Conservation (phyloP, 2,329 filamentous ascomycete species). For the Diplodia sapinea region DNA sequence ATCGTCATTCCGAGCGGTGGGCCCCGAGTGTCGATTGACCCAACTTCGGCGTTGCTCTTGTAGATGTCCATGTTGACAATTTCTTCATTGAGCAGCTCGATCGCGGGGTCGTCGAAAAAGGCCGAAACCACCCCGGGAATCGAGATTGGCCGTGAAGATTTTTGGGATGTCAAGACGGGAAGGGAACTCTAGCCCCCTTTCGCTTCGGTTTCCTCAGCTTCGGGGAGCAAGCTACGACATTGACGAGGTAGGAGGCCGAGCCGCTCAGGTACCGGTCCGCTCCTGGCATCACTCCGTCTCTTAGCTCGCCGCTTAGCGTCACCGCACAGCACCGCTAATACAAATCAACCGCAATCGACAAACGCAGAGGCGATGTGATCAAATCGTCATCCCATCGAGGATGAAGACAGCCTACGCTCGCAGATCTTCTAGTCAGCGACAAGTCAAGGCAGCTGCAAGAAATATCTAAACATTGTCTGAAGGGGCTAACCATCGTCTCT, state of each 20-base stretch:
- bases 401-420: background rate
- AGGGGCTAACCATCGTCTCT: background rate
- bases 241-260: background rate
- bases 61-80: background rate
- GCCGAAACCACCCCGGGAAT: background rate
- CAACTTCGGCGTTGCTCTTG: background rate
- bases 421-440: background rate
- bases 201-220: background rate
- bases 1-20: background rate
- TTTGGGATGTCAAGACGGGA: background rate
- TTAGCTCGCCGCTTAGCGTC: slow-evolving; percentile 7
- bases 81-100: slow-evolving; percentile 1
- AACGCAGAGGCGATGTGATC: background rate
- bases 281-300: slow-evolving; percentile 1
- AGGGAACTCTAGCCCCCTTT: background rate
- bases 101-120: background rate
- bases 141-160: background rate
- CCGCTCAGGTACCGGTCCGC: slow-evolving; percentile 3
- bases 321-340: background rate
- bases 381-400: background rate
- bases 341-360: background rate
- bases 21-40: background rate
- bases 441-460: background rate
- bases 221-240: background rate
- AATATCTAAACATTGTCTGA: background rate